Base-by-base conservation (phyloP, 805 yeast genomes). In the Saturnispora saitoi region DNA sequence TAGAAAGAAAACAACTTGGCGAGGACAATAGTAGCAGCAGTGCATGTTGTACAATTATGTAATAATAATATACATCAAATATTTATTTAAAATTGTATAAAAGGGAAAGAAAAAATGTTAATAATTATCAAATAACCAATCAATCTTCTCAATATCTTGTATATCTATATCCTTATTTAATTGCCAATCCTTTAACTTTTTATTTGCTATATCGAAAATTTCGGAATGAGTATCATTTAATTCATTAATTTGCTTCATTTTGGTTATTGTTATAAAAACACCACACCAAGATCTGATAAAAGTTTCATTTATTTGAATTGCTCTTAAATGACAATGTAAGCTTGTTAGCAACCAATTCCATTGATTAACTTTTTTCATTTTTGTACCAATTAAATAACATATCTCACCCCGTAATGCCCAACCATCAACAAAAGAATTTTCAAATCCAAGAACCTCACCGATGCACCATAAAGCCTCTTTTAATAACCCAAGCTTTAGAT, bases 281-380 rank as follows among this genome's bases (percentile, higher is more conserved):
- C 67, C 67, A 54, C 65, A 54, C 63, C 62, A 90, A 14, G 87
- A 84, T 54, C 87, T 73, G 19, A 76, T 65, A 61, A 78, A 84
- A 30, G 71, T 69, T 41, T 83, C 84, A 57, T 87, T 81, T 34
- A 90, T 69, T 63, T 93, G 98, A 5, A 88, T 80, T 8, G 89
- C 67, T 54, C 95, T 37, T 3, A 52, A 46, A 42, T 53, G 54
- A n/a, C 50, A 53, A 3, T 49, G 43, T 14, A 54, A 48, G 8
- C 50, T 42, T n/a, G 45, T 17, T 19, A 28, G n/a, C 14, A 50
- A 22, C 55, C 55, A 52, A 30, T 42, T 45, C 14, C 4, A 14
- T n/a, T 38, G 19, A 29, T 24, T 14, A 19, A 32, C 37, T 14
- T 24, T 45, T 14, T 47, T 47, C 32, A 31, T 31, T 42, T 42